Conservation (phyloP, 208 protist species). For the Leishmania aethiopica region DNA sequence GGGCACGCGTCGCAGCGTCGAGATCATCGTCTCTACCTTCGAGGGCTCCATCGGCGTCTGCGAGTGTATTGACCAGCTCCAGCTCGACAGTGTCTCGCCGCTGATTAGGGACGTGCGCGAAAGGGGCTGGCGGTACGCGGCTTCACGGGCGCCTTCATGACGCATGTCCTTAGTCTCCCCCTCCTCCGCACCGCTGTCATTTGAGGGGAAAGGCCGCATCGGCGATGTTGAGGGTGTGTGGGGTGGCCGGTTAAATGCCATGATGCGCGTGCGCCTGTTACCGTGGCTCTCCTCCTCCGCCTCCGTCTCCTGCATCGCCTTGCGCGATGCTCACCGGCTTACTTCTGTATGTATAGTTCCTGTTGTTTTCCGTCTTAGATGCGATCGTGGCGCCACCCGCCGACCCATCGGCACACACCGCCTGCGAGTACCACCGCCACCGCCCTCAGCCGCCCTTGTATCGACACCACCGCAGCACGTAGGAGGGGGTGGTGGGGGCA, state of each 20-base stretch:
- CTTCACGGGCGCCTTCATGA: background rate
- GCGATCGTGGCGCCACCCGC: background rate
- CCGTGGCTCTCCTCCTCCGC: background rate
- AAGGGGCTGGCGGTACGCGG: background rate
- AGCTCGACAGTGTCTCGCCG: background rate
- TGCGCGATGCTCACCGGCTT: background rate
- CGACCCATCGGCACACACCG: background rate
- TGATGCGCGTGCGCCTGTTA: background rate
- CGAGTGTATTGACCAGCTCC: background rate
- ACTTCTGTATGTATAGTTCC: background rate
- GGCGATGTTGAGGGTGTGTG: background rate
- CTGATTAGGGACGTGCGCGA: background rate
- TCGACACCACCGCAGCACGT: too few relatives aligned
- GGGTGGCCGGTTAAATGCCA: background rate
- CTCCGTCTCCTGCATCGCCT: background rate
- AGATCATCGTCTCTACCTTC: background rate
- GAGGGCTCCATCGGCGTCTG: background rate
- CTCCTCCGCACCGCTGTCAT: background rate
- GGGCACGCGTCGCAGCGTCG: background rate
- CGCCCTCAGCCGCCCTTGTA: too few relatives aligned
- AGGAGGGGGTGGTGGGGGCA: too few relatives aligned
- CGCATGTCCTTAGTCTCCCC: background rate
- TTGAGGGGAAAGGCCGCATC: background rate
- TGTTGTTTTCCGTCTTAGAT: background rate
- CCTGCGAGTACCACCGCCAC: too few relatives aligned